These are phyloP conservation scores for Hypoxylon sp. DNA, from an alignment of 2,329 filamentous ascomycete genomes.

Conservation along the genomic window DNA sequence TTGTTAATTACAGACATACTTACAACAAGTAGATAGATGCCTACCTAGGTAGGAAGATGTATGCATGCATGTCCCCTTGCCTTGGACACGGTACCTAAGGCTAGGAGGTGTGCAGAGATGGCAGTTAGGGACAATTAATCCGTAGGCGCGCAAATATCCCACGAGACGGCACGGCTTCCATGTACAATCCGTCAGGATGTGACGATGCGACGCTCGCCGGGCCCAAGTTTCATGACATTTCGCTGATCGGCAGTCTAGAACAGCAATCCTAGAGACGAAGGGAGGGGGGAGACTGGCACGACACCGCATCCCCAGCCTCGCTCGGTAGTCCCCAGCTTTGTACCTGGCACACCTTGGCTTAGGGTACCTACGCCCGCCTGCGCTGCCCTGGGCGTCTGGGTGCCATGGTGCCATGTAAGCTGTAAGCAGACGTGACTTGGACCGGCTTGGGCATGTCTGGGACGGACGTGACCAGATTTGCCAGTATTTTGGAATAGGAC, in stretches of 20 bases:
- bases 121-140: too few species aligned
- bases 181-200: slow-evolving; percentile 17
- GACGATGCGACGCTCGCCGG: slow-evolving; percentile 26
- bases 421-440: slow-evolving; percentile 19
- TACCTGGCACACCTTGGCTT: too few species aligned
- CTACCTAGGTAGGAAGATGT: too few species aligned
- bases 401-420: too few species aligned
- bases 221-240: slow-evolving; percentile 27
- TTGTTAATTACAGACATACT: not conserved
- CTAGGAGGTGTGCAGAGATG: slow-evolving; percentile 8
- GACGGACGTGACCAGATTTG: slow-evolving; percentile 22
- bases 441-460: slow-evolving; percentile 8
- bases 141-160: too few species aligned
- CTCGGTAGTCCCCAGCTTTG: slow-evolving; percentile 18
- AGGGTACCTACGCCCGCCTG: too few species aligned
- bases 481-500: slow-evolving; percentile 27
- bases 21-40: too few species aligned
- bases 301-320: slow-evolving; percentile 19
- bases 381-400: too few species aligned
- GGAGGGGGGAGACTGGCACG: too few species aligned
- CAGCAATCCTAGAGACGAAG: slow-evolving; percentile 20
- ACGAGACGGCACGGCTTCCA: slow-evolving; percentile 7
- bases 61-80: not conserved
- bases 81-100: slow-evolving; percentile 9
- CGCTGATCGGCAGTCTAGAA: slow-evolving; percentile 33